Conservation (phyloP, 2,329 filamentous ascomycete genomes). For the Thielaviopsis ethacetica region DNA sequence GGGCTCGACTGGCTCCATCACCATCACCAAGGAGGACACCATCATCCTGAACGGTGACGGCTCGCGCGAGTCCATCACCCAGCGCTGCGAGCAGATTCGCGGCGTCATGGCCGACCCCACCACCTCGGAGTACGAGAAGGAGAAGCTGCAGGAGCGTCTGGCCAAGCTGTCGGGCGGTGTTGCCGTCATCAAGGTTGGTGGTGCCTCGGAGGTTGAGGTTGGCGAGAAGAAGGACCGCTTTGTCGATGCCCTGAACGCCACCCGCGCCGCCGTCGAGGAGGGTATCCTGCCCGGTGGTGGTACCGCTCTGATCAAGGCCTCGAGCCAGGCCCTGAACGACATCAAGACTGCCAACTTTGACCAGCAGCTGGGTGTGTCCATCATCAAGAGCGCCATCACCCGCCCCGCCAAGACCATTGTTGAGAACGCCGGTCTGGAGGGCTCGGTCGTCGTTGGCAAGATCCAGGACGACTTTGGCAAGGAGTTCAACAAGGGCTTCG, state of each 20-base stretch:
- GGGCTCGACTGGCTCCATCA: conserved; percentile 92
- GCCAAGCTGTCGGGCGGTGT: conserved; percentile 98
- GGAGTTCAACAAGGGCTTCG: conserved; percentile 98
- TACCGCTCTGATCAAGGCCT: conserved; percentile 93
- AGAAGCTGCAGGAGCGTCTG: conserved; percentile 99
- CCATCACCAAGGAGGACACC: conserved; percentile 99
- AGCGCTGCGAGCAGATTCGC: conserved; percentile 98
- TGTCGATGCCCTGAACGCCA: conserved; percentile 94
- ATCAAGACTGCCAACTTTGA: conserved; percentile 93
- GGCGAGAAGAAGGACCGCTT: conserved; percentile 99
- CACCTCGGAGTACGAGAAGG: conserved; percentile 98
- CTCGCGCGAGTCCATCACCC: conserved; percentile 78
- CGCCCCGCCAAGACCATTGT: conserved; percentile 88
- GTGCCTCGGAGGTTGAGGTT: conserved; percentile 94
- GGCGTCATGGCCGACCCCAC: conserved; percentile 86
- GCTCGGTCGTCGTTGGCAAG: conserved; percentile 93
- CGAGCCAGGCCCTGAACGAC: conserved; percentile 66
- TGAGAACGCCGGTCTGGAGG: conserved; percentile 93
- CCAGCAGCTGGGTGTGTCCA: conserved; percentile 94
- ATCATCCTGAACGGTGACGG: conserved; percentile 96
- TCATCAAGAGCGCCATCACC: conserved; percentile 96
- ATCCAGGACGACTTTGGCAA: conserved; percentile 79
- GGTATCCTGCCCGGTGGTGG: conserved; percentile 97
- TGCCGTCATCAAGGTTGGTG: conserved; percentile 97
- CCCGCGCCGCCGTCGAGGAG: conserved; percentile 94